These are phyloP conservation scores for Fusarium sterilihyphosum DNA, from an alignment of 2,329 filamentous ascomycete genomes.

Conservation along the genomic window DNA sequence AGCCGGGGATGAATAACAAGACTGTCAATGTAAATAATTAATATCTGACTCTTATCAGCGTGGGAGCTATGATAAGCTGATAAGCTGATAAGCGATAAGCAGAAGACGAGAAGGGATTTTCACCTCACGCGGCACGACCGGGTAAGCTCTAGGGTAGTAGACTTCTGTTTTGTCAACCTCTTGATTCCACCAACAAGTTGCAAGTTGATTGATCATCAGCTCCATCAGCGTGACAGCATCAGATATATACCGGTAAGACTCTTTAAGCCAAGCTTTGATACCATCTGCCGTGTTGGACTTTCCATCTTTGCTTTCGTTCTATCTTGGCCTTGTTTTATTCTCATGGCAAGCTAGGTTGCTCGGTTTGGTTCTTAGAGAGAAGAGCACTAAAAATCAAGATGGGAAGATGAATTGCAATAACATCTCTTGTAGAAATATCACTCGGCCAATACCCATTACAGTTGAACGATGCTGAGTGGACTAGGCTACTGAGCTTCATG, in stretches of 20 bases:
- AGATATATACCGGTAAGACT: background rate
- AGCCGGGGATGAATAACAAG: background rate
- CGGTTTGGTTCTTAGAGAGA: fast-evolving
- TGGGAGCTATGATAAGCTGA: background rate
- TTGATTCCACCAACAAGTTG: background rate
- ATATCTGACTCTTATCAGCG: background rate
- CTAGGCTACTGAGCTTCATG: background rate
- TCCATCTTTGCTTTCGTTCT: background rate
- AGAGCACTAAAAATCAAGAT: fast-evolving
- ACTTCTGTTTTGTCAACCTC: background rate
- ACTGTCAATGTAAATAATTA: background rate
- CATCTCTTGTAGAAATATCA: background rate
- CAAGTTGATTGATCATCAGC: background rate
- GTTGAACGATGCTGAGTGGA: background rate
- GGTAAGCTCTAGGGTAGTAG: background rate
- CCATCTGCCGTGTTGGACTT: background rate
- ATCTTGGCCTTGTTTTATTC: too few relatives aligned
- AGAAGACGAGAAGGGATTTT: too few relatives aligned
- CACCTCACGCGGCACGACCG: background rate
- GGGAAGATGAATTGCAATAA: fast-evolving
- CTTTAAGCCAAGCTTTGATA: background rate
- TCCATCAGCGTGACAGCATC: background rate
- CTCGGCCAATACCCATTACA: background rate
- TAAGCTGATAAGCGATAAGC: background rate
- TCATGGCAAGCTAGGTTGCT: too few relatives aligned